Evolutionary conservation across 2,329 filamentous ascomycete genomes (phyloP), one percentile per base, ranked within the genome.

Genomic region (Magnaporthiopsis rhizophila): DNA sequence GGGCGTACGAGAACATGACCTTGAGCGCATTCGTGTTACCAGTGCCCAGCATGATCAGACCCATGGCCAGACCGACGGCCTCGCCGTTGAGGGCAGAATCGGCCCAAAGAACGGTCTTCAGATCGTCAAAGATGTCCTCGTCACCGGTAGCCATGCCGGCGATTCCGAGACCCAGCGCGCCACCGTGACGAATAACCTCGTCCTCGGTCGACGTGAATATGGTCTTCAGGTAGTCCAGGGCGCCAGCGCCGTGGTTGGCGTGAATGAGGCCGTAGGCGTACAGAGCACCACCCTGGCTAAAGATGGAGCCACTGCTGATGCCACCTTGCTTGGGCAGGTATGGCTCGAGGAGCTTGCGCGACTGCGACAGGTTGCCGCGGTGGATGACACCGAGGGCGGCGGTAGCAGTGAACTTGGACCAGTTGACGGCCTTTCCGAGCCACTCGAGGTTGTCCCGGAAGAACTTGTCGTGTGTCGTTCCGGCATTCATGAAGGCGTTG

Each of bases 401-500:
- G 5, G 95, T 99, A 18, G 95, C 95, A 0, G 95, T 97, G 75
- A 99, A 99, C 75, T 99, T 99, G 66, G 93, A 97, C 95, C 95
- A 99, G 80, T 99, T 99, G 61, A 98, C 92, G 32, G 95, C 95
- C 81, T 98, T 99, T 66, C 94, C 93, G 3, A 99, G 80, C 95
- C 95, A 99, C 69, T 99, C 95, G 30, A 99, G 79, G 74, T 99
- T 99, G 73, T 98, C 92, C 9, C 96, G 86, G 86, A 99, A 98
- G 80, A 99, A 99, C 72, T 94, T 96, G 78, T 99, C 95, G 71
- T 97, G 95, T 0, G 94, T 97, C 0, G 95, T 99, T 65, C 95
- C 96, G 64, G 96, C 93, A 74, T 99, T 96, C 95, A 99, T 99
- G 75, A 99, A 98, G 13, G 93, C 95, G 72, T 98, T 98, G 73